Evolutionary conservation across 495 filamentous ascomycete genomes (phyloP), one percentile per base, ranked within the genome.

Genomic region (Chaetomium fimeti): DNA sequence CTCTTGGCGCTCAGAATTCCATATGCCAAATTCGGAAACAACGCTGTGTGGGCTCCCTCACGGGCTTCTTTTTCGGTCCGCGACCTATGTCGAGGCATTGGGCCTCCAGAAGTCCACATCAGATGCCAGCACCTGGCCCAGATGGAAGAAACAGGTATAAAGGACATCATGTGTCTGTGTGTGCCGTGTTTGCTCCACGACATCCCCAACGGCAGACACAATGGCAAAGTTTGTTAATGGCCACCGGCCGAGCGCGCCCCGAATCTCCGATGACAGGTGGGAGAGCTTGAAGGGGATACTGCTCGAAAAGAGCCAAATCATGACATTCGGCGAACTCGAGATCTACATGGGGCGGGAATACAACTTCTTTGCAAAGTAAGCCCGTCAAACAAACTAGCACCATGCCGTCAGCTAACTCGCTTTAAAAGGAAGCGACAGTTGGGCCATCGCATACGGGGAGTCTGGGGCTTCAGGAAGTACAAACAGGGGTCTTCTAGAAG

Each of bases 391-490:
- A 32, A 7, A 32, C 7, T 7, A 7, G 29, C 29, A 32, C 29
- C 29, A 32, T 32, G 29, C 29, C 29, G 7, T 32, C 20, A 15
- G 25, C 58, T 64, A 16, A 63, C 65, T 15, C 27, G n/a, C 12
- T 15, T 27, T 18, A 16, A 32, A 47, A 73, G 71, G 11, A 58
- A 49, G 13, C 62, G 71, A 7, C 71, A 73, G 49, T 68, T 66
- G 20, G 48, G 66, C 8, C 69, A 71, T n/a, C 60, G 61, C 0
- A 25, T 18, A 66, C 12, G 60, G 15, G n/a, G 12, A 7, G 7
- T 7, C 4, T 73, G 71, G 71, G 22, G 40, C 0, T 25, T 66
- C 16, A 42, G 7, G 11, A 73, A 71, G 48, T 73, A 73, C 61
- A 66, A 61, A 28, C n/a, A 20, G 22, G 49, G 24, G n/a, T 13